These are phyloP conservation scores for Myriosclerotinia duriaeana DNA, from an alignment of 2,329 filamentous ascomycete genomes.

Conservation along the genomic window DNA sequence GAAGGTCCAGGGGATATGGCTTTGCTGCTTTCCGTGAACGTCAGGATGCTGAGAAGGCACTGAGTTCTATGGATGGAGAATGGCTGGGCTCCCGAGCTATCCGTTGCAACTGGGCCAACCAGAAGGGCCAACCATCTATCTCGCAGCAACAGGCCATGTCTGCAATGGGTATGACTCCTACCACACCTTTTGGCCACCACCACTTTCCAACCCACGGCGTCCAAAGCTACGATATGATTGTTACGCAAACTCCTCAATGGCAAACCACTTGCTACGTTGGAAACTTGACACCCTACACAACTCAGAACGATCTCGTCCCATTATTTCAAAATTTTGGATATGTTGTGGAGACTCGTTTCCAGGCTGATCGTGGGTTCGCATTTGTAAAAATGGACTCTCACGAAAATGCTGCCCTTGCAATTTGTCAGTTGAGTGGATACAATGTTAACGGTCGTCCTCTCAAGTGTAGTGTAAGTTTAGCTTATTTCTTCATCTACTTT, in stretches of 20 bases:
- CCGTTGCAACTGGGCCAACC: slow-evolving; percentile 99
- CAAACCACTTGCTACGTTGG: slow-evolving; percentile 98
- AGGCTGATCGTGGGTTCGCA: slow-evolving; percentile 94
- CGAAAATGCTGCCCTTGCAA: slow-evolving; percentile 97
- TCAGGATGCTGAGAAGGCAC: slow-evolving; percentile 87
- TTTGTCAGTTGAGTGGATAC: slow-evolving; percentile 96
- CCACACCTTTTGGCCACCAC: slow-evolving; percentile 93
- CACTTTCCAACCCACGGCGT: slow-evolving; percentile 97
- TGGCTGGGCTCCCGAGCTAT: slow-evolving; percentile 98
- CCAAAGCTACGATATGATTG: slow-evolving; percentile 96
- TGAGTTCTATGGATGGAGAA: slow-evolving; percentile 98
- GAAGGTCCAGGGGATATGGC: slow-evolving; percentile 92
- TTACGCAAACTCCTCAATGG: slow-evolving; percentile 92
- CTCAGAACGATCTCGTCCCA: slow-evolving; percentile 93
- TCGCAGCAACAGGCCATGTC: slow-evolving; percentile 96
- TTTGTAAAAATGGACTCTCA: slow-evolving; percentile 99
- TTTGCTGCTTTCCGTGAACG: slow-evolving; percentile 98
- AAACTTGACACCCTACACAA: slow-evolving; percentile 96
- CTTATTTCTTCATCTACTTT: slow-evolving; percentile 16
- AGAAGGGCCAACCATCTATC: slow-evolving; percentile 99
- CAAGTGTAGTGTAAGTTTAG: slow-evolving; percentile 89
- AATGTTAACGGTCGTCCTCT: slow-evolving; percentile 95
- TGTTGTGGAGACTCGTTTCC: slow-evolving; percentile 95
- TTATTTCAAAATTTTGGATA: slow-evolving; percentile 98
- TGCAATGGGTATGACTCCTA: slow-evolving; percentile 96